Evolutionary conservation across 164 flowering plant genomes (phyloP).

Genomic region (Vitis rupestris): DNA sequence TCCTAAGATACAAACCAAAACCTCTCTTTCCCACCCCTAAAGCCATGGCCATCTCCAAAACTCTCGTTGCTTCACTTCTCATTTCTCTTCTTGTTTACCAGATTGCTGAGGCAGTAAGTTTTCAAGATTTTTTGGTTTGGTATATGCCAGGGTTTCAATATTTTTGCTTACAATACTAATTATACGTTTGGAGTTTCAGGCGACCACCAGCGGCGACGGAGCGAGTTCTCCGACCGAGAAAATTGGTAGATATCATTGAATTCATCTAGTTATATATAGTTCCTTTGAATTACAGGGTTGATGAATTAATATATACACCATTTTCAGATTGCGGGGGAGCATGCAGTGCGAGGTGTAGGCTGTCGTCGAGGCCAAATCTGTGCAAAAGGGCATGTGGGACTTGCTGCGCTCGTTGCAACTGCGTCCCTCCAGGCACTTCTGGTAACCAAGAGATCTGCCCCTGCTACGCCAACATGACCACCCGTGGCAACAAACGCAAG

Average conservation of each 20-base stretch:
- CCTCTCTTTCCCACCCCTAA: not conserved
- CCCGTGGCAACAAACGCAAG: slow-evolving; percentile 35
- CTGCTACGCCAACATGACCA: slow-evolving; percentile 41
- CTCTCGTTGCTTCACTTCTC: slow-evolving; percentile 26
- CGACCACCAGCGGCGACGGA: not conserved
- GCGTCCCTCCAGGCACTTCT: slow-evolving; percentile 52
- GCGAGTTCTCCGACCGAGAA: not conserved
- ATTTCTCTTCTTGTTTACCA: slow-evolving; percentile 28
- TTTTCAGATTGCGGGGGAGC: slow-evolving; percentile 30
- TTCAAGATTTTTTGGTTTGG: not conserved
- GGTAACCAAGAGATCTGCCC: slow-evolving; percentile 39
- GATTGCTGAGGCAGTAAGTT: slow-evolving; percentile 14
- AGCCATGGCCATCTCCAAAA: slow-evolving; percentile 26
- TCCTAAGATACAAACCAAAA: not conserved
- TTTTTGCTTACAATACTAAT: too few relatives aligned
- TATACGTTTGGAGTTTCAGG: too few relatives aligned
- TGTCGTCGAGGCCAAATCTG: slow-evolving; percentile 28
- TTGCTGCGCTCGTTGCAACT: slow-evolving; percentile 39
- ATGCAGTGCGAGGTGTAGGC: slow-evolving; percentile 29
- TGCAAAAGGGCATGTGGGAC: slow-evolving; percentile 50
- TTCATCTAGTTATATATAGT: not conserved
- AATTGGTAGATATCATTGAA: not conserved
- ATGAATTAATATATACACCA: too few relatives aligned
- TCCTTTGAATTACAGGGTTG: too few relatives aligned
- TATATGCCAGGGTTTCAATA: too few relatives aligned